Conservation (phyloP, 352 stramenopile species). For the Phytophthora foliorum region DNA sequence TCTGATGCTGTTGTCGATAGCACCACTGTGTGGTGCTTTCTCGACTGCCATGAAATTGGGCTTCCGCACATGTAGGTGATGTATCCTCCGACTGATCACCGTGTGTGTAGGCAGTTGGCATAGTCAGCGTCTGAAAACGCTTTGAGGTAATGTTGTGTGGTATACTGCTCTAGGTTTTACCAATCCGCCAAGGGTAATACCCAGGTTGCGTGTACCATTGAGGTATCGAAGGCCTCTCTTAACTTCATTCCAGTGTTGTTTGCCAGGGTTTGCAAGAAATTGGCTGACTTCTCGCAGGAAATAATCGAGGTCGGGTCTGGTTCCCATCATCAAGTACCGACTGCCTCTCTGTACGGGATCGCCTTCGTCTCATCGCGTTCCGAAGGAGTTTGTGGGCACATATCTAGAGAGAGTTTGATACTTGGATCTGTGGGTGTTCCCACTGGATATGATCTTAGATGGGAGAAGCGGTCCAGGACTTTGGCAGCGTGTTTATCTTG, state of each 20-base stretch:
- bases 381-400: conserved; percentile 17
- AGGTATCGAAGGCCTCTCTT: conserved; percentile 29
- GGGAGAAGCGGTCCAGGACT: conserved; percentile 27
- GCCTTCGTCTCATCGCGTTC: conserved; percentile 24
- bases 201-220: conserved; percentile 20
- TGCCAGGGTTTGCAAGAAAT: conserved; percentile 25
- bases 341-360: conserved; percentile 24
- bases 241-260: conserved; percentile 27
- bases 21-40: conserved; percentile 36
- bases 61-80: conserved; percentile 23
- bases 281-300: conserved; percentile 33
- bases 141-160: neutral
- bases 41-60: conserved; percentile 30
- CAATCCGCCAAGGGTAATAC: conserved; percentile 15
- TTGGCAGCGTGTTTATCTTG: conserved; percentile 29
- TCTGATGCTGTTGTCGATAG: conserved; percentile 35
- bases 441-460: conserved; percentile 16
- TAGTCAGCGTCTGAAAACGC: conserved; percentile 32
- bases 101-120: conserved; percentile 34
- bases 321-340: conserved; percentile 29
- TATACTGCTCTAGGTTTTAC: conserved; percentile 1
- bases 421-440: conserved; percentile 17
- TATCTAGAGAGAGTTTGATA: conserved; percentile 25
- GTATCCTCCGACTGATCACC: conserved; percentile 27
- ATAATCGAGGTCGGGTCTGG: conserved; percentile 15